Base-by-base conservation (phyloP, 2,329 filamentous ascomycete species). In the Cercospora berteroae region DNA sequence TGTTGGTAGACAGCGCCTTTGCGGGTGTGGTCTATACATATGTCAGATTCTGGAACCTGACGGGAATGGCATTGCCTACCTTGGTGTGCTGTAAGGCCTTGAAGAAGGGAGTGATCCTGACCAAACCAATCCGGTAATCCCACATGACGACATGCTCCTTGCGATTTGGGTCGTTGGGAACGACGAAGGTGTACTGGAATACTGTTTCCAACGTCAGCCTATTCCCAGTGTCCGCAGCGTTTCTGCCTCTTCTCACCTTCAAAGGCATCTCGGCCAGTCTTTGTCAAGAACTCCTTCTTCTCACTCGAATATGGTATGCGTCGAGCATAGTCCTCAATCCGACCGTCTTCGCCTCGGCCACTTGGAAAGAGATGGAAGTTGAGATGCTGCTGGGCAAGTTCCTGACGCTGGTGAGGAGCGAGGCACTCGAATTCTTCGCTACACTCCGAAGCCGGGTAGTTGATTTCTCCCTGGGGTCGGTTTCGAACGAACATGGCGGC, bases 231-330 rank as follows among this genome's bases (percentile, higher is more conserved):
- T 25, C 4, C 52, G 20, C n/a, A 9, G 16, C n/a, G 27, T 31
- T 59, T 10, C 39, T 23, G 8, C 16, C 23, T 25, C 9, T 65
- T 74, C 81, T 75, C 82, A 95, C 94, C 91, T 85, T 97, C 91
- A 73, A 97, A 96, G 69, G 90, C 90, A 73, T 96, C 92, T 63
- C 93, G 85, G 1, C 93, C 92, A 3, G 94, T 98, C 82, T 92
- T 96, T 71, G 90, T 87, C 69, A 89, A 87, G 74, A 97, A 96
- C 68, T 90, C 86, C 79, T 96, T 96, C 83, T 97, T 98, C 72
- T 93, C 91, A 77, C 94, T 97, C 76, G 93, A 94, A 80, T 98
- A 98, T 0, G 94, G 94, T 67, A 97, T 96, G 74, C 94, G 93
- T 48, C 81, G 77, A 9, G 76, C 75, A 23, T 79, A 81, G 67